phyloP scores from a whole-genome alignment of 306 rosid genomes.

The Gastrolobium bilobum region DNA sequence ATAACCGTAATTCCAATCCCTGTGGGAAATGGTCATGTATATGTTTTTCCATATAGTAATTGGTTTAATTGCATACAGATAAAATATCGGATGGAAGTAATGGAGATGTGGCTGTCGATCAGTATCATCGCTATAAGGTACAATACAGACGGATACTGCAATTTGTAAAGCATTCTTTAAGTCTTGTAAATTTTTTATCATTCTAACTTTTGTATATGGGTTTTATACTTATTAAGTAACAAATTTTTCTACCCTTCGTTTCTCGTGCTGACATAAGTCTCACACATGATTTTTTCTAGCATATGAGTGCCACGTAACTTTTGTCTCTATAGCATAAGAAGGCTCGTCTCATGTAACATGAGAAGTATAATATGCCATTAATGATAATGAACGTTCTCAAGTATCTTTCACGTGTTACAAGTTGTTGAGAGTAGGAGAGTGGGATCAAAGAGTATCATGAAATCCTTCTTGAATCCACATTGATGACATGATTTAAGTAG shows the following conservation, averaged over 20 bases:
- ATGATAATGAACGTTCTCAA: background rate
- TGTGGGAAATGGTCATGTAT: background rate
- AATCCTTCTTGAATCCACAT: background rate
- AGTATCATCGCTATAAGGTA: constrained; percentile 67
- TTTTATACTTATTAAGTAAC: no score
- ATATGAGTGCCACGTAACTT: no score
- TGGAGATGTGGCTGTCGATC: constrained; percentile 64
- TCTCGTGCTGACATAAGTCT: no score
- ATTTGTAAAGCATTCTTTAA: background rate
- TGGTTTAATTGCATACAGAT: constrained; percentile 48
- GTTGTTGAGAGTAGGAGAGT: background rate
- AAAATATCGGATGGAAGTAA: constrained; percentile 54
- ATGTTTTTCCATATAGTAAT: constrained; percentile 1
- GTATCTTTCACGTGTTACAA: background rate
- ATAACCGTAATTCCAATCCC: background rate
- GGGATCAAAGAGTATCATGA: background rate
- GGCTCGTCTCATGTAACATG: no score
- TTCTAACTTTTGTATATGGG: background rate
- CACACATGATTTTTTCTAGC: no score
- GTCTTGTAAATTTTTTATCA: background rate
- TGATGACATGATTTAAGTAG: background rate
- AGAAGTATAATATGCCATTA: no score
- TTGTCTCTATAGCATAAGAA: no score
- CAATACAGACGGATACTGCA: background rate
- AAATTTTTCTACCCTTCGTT: no score